Evolutionary conservation across 805 yeast species (phyloP), one percentile per base, ranked within the genome.

Genomic region (Maudiozyma turicensis): DNA sequence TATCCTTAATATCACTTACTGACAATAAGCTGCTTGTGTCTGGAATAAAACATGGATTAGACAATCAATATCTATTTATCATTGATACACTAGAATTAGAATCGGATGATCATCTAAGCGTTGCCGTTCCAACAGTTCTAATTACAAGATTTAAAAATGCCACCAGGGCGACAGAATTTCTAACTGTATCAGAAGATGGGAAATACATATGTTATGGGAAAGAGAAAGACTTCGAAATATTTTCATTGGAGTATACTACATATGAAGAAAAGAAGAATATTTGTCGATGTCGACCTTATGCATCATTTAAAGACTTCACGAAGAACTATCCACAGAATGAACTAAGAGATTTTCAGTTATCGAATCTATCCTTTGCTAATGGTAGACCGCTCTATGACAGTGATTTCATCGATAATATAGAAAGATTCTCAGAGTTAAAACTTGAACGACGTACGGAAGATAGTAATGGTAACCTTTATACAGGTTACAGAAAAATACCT

Each of bases 141-240:
- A 49, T 53, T 32, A 56, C 62, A 2, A 37, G 52, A 5, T 50
- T 57, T 43, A 38, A 20, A 4, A 58, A 58, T 44, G 14, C 59
- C n/a, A 51, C 60, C 3, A 53, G 43, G 26, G 55, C 52, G 1
- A 52, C 47, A 3, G 65, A 61, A 46, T 26, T 57, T 2, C 52
- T 59, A 28, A 39, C 49, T 5, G 45, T 55, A 1, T 48, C 60
- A 1, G 13, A 45, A 4, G 56, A 60, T 49, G 61, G 58, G 1
- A 47, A 54, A 3, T 57, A 48, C 40, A 29, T 63, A 3, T 38
- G 57, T 13, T 63, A 63, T 49, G 67, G 67, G 8, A 48, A 48
- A 28, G 43, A 38, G 29, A 57, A 56, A 13, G 58, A 53, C 31
- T 55, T 60, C 44, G 63, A 60, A 40, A 40, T 59, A 8, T 61